Evolutionary conservation across 352 stramenopile species (phyloP), one percentile per base, ranked within the genome.

Genomic region (Globisporangium solare): DNA sequence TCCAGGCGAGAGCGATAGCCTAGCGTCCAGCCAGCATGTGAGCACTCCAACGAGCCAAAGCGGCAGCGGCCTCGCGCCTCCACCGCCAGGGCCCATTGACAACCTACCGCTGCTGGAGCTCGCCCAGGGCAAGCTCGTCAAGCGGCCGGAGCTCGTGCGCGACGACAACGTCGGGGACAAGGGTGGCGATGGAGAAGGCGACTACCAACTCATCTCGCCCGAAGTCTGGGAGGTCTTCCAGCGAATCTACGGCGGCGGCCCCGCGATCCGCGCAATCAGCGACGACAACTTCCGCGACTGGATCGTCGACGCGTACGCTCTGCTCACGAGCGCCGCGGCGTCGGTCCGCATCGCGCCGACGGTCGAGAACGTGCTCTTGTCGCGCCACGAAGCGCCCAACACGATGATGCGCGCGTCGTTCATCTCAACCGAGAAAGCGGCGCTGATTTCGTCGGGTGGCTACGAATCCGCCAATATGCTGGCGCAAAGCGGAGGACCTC

Each of bases 151-250:
- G 50, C 66, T 87, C 31, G 63, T 75, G 12, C 67, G 66, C 0
- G 57, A 64, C 46, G 58, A 64, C 46, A 47, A 48, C 10, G 42
- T 42, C 10, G 51, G 49, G 49, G 56, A 27, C 22, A 42, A 56
- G 12, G 55, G 46, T 31, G 10, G 12, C 0, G 69, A 78, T 18
- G 53, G 63, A 18, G 52, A 61, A 0, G 58, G 70, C 1, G 80
- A 86, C 57, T 91, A 72, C 51, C 80, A 91, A 56, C 58, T 88
- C 21, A 66, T 92, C 31, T 73, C 81, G 12, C 51, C 70, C 2
- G 82, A 92, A 45, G 73, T 92, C 0, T 92, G 74, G 74, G 79
- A 90, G 18, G 82, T 89, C 48, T 74, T 89, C 32, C 68, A 79
- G 37, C 71, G 80, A 18, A 64, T 88, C 2, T 92, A 92, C 54